Percentiles rank a stretch among this genome's conserved stretches.
Conservation (phyloP, 805 yeast species). For the Kluyveromyces aestuarii region DNA sequence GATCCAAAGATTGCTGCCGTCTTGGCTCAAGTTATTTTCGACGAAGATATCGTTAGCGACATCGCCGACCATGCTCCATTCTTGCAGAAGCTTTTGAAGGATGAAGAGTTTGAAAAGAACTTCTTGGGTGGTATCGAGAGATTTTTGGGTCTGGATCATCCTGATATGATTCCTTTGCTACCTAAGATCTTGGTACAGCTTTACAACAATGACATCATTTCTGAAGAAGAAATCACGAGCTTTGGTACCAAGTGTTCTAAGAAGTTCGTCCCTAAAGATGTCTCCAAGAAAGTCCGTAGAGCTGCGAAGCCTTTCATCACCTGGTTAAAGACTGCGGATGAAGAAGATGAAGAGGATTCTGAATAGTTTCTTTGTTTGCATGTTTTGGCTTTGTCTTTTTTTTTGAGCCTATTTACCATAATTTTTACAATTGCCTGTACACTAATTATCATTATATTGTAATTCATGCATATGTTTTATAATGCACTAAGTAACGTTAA, state of each 20-base stretch:
- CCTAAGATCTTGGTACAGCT: conserved; percentile 77
- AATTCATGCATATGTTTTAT: background rate
- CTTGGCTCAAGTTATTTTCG: conserved; percentile 82
- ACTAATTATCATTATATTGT: background rate
- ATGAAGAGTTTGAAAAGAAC: conserved; percentile 70
- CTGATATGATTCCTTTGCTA: conserved; percentile 56
- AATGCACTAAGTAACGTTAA: background rate
- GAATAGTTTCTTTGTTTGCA: conserved; percentile 19
- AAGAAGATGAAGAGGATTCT: conserved; percentile 61
- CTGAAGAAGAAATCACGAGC: conserved; percentile 69
- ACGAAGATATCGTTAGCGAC: conserved; percentile 64
- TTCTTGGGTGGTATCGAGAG: conserved; percentile 95
- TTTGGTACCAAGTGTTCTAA: conserved; percentile 90
- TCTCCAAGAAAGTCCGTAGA: conserved; percentile 86
- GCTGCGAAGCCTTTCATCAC: conserved; percentile 93
- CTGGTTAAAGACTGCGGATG: conserved; percentile 94
- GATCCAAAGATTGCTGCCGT: conserved; percentile 81
- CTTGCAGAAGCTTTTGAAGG: conserved; percentile 57
- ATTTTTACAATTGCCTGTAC: background rate
- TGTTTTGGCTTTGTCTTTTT: conserved; percentile 5
- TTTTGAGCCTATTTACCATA: background rate
- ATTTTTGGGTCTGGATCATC: conserved; percentile 74
- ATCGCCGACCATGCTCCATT: conserved; percentile 74
- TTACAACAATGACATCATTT: conserved; percentile 74
- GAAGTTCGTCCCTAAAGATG: conserved; percentile 87